A percentile compares a stretch with the other conserved stretches of the same genome.
Conservation (phyloP, 2,329 filamentous ascomycete genomes). For the Elsinoe arachidis region DNA sequence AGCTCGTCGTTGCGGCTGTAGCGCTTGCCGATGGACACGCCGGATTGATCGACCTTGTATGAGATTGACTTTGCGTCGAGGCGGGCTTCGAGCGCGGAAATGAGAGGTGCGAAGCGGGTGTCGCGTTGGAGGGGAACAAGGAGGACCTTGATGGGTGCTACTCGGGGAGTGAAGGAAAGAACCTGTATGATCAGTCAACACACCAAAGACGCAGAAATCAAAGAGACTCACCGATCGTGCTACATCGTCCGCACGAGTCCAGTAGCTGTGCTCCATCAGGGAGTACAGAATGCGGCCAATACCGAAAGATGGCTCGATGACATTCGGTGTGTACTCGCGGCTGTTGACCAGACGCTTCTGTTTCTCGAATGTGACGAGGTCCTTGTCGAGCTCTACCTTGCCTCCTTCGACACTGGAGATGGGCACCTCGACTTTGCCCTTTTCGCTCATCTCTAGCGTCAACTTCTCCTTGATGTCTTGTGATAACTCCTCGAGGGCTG, state of each 20-base stretch:
- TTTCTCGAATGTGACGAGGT: slow-evolving; percentile 76
- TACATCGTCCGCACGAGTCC: slow-evolving; percentile 77
- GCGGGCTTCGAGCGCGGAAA: slow-evolving; percentile 63
- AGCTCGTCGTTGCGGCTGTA: slow-evolving; percentile 94
- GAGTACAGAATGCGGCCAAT: slow-evolving; percentile 91
- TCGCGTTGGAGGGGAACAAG: slow-evolving; percentile 82
- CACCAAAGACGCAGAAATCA: background rate
- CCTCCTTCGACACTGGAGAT: slow-evolving; percentile 60
- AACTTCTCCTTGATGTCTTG: slow-evolving; percentile 78
- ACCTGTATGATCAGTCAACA: slow-evolving; percentile 37
- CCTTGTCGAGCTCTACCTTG: slow-evolving; percentile 69
- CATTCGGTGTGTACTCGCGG: slow-evolving; percentile 84
- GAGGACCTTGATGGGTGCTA: slow-evolving; percentile 93
- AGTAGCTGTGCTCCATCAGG: slow-evolving; percentile 90
- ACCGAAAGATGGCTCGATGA: slow-evolving; percentile 88
- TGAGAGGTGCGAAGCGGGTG: slow-evolving; percentile 67
- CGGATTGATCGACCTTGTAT: slow-evolving; percentile 81
- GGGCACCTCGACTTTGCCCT: slow-evolving; percentile 68
- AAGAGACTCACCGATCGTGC: slow-evolving; percentile 68
- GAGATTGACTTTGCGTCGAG: slow-evolving; percentile 71
- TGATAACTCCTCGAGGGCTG: slow-evolving; percentile 62
- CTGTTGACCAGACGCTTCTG: slow-evolving; percentile 73
- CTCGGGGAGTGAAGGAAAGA: slow-evolving; percentile 62
- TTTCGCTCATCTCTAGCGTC: slow-evolving; percentile 61
- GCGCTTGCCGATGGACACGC: slow-evolving; percentile 86